Evolutionary conservation across 2,329 filamentous ascomycete species (phyloP), one percentile per base, ranked within the genome.

Genomic region (Xylaria sp.): DNA sequence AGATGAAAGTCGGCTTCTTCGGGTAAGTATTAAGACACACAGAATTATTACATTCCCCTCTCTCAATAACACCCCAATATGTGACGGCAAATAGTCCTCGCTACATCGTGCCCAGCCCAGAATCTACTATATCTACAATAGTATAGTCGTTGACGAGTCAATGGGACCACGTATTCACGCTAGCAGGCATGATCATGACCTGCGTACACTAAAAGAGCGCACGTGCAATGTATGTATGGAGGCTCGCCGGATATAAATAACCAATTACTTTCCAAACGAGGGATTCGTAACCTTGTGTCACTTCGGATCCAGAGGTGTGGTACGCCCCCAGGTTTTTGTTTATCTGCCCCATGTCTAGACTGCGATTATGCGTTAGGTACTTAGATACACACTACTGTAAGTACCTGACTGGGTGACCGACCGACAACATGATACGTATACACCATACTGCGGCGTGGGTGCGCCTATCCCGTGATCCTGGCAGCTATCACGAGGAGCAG

Each of bases 271-370:
- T 45, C 20, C 23, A 58, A 58, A 58, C 55, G 55, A 58, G 18
- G 55, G 55, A 58, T 58, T 45, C 55, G 25, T 23, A 58, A 58
- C 55, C 55, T 45, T 58, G 55, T 32, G 55, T 30, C 55, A 45
- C 55, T n/a, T 45, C 55, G 55, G 55, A 43, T 58, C 55, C 55
- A 58, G 15, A 43, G 55, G 39, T 58, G 55, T 32, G 55, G 55
- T 30, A 58, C 53, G n/a, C 55, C 55, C 50, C 55, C 36, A 30
- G 23, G 28, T 58, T 57, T 57, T 57, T 43, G 36, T 30, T 58
- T 32, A 30, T 32, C 12, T 32, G 20, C 55, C 55, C 55, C 55
- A 58, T 45, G 39, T 39, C 55, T 25, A 30, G 20, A 52, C 48
- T 32, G 8, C 45, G 25, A 32, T 23, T 12, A 15, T 30, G 48